Evolutionary conservation across 108 stramenopile genomes (phyloP).

Genomic region (Epithemia pelagica): DNA sequence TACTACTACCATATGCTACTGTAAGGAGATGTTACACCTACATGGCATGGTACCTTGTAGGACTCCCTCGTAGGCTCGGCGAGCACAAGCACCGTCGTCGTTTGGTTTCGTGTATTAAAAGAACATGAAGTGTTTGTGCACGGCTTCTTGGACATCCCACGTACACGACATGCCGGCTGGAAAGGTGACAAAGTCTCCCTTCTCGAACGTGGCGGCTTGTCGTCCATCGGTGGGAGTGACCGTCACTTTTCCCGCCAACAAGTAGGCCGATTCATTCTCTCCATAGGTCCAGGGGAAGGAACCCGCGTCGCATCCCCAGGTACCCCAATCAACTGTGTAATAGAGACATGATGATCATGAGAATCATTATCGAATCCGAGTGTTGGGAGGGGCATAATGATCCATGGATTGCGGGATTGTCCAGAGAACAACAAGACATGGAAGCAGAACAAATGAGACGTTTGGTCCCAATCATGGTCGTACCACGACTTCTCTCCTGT

Average conservation of each 20-base stretch:
- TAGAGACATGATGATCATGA: conserved; percentile 14
- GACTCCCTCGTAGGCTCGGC: too few relatives aligned
- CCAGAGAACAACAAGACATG: too few relatives aligned
- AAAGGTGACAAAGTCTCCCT: conserved; percentile 71
- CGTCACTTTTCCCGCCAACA: conserved; percentile 58
- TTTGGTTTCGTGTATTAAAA: too few relatives aligned
- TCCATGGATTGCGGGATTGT: too few relatives aligned
- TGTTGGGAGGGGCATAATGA: too few relatives aligned
- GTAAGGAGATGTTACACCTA: too few relatives aligned
- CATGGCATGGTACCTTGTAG: too few relatives aligned
- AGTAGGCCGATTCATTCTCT: conserved; percentile 53
- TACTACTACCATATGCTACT: too few relatives aligned
- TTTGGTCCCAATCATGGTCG: too few relatives aligned
- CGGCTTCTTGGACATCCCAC: conserved; percentile 67
- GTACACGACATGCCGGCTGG: conserved; percentile 76
- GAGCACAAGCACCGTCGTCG: too few relatives aligned
- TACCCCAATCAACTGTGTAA: conserved; percentile 42
- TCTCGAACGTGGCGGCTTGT: conserved; percentile 48
- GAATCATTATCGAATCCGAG: background rate
- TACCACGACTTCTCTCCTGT: too few relatives aligned
- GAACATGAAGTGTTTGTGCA: conserved; percentile 71
- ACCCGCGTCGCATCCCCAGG: conserved; percentile 60
- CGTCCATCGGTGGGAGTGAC: conserved; percentile 66
- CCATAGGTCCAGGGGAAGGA: conserved; percentile 82
- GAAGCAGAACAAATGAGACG: too few relatives aligned